phyloP scores from a whole-genome alignment of 495 filamentous ascomycete species.

The Daldinia caldariorum region DNA sequence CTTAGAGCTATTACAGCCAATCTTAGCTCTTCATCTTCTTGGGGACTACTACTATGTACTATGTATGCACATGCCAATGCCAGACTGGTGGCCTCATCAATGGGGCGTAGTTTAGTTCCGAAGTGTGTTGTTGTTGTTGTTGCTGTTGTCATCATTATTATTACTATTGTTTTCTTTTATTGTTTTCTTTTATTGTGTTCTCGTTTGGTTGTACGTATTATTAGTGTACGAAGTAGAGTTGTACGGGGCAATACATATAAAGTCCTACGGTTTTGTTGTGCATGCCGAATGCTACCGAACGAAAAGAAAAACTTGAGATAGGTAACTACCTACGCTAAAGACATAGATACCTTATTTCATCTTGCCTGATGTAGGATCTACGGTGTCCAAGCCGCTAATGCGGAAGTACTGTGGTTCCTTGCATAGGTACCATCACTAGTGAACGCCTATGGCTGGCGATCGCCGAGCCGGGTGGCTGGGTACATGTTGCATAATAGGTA shows the following conservation, averaged over 20 bases:
- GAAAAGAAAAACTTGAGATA: background rate
- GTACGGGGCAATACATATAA: background rate
- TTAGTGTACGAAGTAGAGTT: too few relatives aligned
- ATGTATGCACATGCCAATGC: constrained; percentile 7
- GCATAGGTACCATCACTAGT: constrained; percentile 32
- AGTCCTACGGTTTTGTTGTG: background rate
- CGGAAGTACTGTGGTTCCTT: constrained; percentile 38
- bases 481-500: constrained; percentile 2
- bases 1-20: constrained; percentile 11
- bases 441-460: constrained; percentile 23
- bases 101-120: background rate
- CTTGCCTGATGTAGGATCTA: constrained; percentile 24
- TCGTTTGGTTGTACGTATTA: too few relatives aligned
- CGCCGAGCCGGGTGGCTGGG: constrained; percentile 9
- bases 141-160: too few relatives aligned
- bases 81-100: constrained; percentile 8
- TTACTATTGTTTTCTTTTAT: too few relatives aligned
- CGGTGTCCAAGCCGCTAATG: constrained; percentile 5
- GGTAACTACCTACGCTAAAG: constrained; percentile 21
- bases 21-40: constrained; percentile 3
- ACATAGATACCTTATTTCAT: constrained; percentile 15
- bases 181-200: too few relatives aligned
- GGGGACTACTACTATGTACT: too few relatives aligned
- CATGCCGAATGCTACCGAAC: background rate
- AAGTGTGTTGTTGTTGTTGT: background rate